These are phyloP conservation scores for Chlamydomonas sp. DNA, from an alignment of 139 green algal genomes.

Conservation along the genomic window DNA sequence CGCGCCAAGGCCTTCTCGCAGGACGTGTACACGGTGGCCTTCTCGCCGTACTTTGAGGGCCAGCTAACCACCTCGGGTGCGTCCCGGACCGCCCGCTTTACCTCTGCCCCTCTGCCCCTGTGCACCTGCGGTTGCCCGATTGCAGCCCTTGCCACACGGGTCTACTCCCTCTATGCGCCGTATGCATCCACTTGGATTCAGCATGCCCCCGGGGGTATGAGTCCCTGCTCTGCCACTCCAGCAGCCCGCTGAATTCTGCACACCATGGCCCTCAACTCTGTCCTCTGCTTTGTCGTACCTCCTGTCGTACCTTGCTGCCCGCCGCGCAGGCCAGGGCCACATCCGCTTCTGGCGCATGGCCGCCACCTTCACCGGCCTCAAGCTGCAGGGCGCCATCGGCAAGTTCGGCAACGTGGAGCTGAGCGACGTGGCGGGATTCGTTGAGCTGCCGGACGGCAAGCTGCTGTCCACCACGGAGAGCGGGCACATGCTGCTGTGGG, in stretches of 20 bases:
- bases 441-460: conserved; percentile 85
- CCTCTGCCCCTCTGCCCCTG: no score
- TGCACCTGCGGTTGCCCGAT: no score
- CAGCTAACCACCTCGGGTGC: conserved; percentile 66
- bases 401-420: conserved; percentile 86
- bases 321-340: conserved; percentile 75
- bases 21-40: conserved; percentile 75
- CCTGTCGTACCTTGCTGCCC: no score
- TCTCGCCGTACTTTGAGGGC: conserved; percentile 74
- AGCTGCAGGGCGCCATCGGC: conserved; percentile 85
- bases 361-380: conserved; percentile 90
- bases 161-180: no score
- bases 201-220: no score
- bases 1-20: conserved; percentile 85
- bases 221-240: no score
- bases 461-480: conserved; percentile 75
- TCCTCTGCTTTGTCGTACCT: no score
- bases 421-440: conserved; percentile 75
- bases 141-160: no score
- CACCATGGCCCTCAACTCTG: no score
- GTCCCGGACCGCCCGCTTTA: neutral
- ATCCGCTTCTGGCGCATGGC: conserved; percentile 93
- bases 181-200: no score
- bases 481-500: conserved; percentile 84
- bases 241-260: no score